Conservation (phyloP, 2,329 filamentous ascomycete genomes). For the Trichoderma cornu-damae region DNA sequence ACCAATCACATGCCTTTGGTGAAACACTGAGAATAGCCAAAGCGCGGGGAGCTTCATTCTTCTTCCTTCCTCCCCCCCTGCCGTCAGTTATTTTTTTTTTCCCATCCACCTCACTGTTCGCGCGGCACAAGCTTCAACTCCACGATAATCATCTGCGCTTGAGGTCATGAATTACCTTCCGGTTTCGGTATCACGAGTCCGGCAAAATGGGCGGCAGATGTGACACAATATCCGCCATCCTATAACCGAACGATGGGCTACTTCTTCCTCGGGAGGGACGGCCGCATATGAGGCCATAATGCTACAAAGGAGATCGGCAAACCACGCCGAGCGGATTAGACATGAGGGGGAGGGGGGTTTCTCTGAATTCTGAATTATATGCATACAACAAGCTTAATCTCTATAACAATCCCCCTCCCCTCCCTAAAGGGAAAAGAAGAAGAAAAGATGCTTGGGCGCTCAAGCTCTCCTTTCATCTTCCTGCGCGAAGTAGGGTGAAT, state of each 20-base stretch:
- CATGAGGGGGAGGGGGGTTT: constrained; percentile 1
- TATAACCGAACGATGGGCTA: constrained; percentile 1
- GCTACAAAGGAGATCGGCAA: neutral
- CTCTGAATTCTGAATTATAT: neutral
- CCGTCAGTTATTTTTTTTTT: neutral
- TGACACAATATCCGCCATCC: neutral
- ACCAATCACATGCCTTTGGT: constrained; percentile 3
- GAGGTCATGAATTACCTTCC: neutral
- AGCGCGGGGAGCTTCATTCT: neutral
- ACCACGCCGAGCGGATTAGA: neutral
- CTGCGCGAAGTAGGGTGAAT: neutral
- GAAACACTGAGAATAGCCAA: neutral
- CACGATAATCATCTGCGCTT: neutral
- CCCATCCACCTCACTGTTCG: neutral
- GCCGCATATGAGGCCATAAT: neutral
- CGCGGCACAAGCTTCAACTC: neutral
- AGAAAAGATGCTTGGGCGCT: neutral
- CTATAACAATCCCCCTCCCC: no score
- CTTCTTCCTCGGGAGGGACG: neutral
- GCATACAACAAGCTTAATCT: neutral
- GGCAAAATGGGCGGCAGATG: neutral
- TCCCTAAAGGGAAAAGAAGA: no score
- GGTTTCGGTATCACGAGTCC: neutral
- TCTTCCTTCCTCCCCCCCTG: no score
- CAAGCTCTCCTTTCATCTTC: neutral